Evolutionary conservation across 352 stramenopile species (phyloP), one percentile per base, ranked within the genome.

Genomic region (Phytophthora sansomeana): DNA sequence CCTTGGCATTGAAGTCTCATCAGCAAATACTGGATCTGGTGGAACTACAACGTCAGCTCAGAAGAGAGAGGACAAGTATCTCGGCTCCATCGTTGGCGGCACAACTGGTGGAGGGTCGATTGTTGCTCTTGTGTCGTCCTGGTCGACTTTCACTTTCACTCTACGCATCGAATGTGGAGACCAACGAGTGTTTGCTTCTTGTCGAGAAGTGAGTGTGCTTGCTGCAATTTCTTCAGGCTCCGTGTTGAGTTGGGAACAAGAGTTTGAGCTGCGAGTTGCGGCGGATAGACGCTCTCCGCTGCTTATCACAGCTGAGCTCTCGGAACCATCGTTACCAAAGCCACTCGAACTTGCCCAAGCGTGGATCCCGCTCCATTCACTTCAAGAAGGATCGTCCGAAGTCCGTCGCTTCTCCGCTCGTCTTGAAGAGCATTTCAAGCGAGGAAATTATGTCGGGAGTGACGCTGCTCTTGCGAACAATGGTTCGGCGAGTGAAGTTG

Each of bases 401-500:
- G 48, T 69, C 67, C 55, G 16, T 55, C 78, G 42, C 21, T 63
- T 44, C 55, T 69, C n/a, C 56, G 61, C 55, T 26, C 38, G 21
- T 1, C 67, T 92, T 26, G 75, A 89, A 46, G 71, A 87, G 32
- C 80, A 90, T 62, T 92, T 90, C 38, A 73, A 75, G 16, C 75
- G 78, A 17, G 74, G 73, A 11, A 21, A 58, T 13, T 68, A 67
- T 51, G 44, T 36, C 6, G 35, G 64, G 14, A 61, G 39, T 39
- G 55, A 67, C 1, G 38, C 46, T 3, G 4, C 10, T 54, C 6
- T 36, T 0, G 1, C 4, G 3, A 56, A 14, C 10, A 46, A 11
- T 30, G 36, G n/a, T 28, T 5, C n/a, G 13, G 16, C 50, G 1
- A 78, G 77, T 19, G 83, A 89, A 17, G 46, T 87, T 30, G 81